Conservation (phyloP, 75 land plant species). For the Ceratopteris richardii region DNA sequence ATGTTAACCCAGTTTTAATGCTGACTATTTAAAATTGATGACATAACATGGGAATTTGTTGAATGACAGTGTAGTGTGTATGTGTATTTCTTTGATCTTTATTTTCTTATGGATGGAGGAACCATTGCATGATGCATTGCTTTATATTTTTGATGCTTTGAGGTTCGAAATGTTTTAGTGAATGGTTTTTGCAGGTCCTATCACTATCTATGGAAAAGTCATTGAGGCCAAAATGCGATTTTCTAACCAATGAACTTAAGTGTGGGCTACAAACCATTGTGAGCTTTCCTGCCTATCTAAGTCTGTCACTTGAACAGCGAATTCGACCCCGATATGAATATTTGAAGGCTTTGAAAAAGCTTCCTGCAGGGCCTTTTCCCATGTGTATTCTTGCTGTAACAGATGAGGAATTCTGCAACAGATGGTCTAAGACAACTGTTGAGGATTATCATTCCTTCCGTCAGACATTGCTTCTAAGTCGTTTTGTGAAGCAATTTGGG, state of each 20-base stretch:
- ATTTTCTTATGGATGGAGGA: too few relatives aligned
- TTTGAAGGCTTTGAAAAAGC: constrained; percentile 57
- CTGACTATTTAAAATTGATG: too few relatives aligned
- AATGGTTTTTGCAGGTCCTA: constrained; percentile 39
- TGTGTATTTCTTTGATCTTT: too few relatives aligned
- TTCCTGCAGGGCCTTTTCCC: constrained; percentile 74
- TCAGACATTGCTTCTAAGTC: constrained; percentile 2
- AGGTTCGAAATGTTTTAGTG: background rate
- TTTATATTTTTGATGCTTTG: background rate
- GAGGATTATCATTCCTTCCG: constrained; percentile 68
- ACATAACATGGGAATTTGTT: too few relatives aligned
- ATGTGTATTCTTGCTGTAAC: constrained; percentile 56
- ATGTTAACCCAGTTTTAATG: too few relatives aligned
- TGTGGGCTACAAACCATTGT: constrained; percentile 55
- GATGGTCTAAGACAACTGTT: constrained; percentile 67
- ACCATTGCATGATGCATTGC: too few relatives aligned
- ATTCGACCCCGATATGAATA: constrained; percentile 77
- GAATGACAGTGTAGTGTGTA: too few relatives aligned
- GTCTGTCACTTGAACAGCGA: constrained; percentile 77
- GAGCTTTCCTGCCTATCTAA: constrained; percentile 70
- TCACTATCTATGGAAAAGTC: constrained; percentile 79
- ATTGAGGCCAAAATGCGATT: constrained; percentile 64
- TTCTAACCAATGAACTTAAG: constrained; percentile 61
- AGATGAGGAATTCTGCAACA: constrained; percentile 63
- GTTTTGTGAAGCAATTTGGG: constrained; percentile 18